phyloP scores from a whole-genome alignment of 768 basidiomycete species.

The Gloeopeniophorella convolvens region DNA sequence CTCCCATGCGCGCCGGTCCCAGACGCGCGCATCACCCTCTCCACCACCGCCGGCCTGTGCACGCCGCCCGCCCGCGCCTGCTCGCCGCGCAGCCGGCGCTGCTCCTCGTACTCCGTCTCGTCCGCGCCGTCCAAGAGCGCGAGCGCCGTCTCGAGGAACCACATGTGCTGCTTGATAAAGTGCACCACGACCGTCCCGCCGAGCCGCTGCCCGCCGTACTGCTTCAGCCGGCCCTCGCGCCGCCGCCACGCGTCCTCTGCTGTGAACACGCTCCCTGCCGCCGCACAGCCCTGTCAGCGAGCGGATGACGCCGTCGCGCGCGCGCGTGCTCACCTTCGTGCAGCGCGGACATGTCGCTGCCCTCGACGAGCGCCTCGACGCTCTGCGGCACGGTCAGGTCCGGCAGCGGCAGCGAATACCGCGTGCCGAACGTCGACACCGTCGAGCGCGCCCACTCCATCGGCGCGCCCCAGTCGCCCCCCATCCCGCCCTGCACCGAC shows the following conservation, averaged over 20 bases:
- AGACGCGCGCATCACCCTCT: too few species aligned
- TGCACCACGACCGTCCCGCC: constrained; percentile 96
- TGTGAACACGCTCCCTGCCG: constrained; percentile 49
- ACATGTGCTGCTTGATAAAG: constrained; percentile 95
- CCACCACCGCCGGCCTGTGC: too few species aligned
- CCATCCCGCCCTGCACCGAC: constrained; percentile 20
- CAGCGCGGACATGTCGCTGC: constrained; percentile 72
- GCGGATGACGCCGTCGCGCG: not conserved
- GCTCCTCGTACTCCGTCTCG: constrained; percentile 41
- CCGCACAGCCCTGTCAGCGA: not conserved
- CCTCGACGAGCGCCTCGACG: constrained; percentile 91
- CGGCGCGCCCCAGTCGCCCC: constrained; percentile 36
- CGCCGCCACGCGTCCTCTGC: constrained; percentile 62
- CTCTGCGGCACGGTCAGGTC: constrained; percentile 63
- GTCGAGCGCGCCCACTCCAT: constrained; percentile 70
- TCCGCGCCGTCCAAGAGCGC: constrained; percentile 82
- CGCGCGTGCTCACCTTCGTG: constrained; percentile 45
- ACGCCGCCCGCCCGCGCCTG: not conserved
- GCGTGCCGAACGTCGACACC: constrained; percentile 77
- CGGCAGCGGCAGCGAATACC: constrained; percentile 63
- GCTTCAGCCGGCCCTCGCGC: constrained; percentile 61
- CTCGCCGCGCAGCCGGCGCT: constrained; percentile 11
- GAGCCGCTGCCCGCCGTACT: constrained; percentile 62
- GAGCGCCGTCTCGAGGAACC: constrained; percentile 91
- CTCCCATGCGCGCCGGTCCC: too few species aligned